Percentiles rank a stretch among this genome's conserved stretches.
phyloP scores from a whole-genome alignment of 495 filamentous ascomycete species.

The Patellaria atrata region DNA sequence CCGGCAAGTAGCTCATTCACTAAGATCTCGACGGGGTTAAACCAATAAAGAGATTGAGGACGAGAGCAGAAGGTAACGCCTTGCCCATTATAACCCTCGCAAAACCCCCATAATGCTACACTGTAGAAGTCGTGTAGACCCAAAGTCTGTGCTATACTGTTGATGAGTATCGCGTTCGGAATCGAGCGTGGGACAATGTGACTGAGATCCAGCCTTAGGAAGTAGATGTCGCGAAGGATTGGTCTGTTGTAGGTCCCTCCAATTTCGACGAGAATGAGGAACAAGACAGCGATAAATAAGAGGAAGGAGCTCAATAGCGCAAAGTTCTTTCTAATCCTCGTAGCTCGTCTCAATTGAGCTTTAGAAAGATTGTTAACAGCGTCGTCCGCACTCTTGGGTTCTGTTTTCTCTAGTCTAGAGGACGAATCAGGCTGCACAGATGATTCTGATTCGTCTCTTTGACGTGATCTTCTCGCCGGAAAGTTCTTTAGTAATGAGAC shows the following conservation, averaged over 20 bases:
- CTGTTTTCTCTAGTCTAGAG: too few relatives aligned
- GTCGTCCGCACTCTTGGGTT: too few relatives aligned
- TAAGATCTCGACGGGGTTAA: conserved; percentile 75
- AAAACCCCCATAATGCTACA: conserved; percentile 81
- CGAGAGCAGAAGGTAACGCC: conserved; percentile 63
- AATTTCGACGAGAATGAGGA: conserved; percentile 63
- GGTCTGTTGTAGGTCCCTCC: conserved; percentile 48
- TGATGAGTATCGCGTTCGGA: conserved; percentile 64
- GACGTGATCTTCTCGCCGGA: too few relatives aligned
- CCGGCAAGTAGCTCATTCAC: conserved; percentile 63
- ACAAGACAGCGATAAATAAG: conserved; percentile 59
- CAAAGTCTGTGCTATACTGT: conserved; percentile 74
- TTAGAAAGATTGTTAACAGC: conserved; percentile 15
- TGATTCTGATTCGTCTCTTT: too few relatives aligned
- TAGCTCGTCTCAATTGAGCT: conserved; percentile 36
- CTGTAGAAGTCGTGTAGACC: conserved; percentile 91
- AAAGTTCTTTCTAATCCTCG: conserved; percentile 38
- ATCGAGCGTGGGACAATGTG: conserved; percentile 65
- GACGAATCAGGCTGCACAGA: too few relatives aligned
- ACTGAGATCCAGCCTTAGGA: conserved; percentile 68
- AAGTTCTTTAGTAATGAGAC: too few relatives aligned
- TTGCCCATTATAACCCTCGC: conserved; percentile 60
- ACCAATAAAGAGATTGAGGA: conserved; percentile 63
- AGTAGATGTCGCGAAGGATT: conserved; percentile 57
- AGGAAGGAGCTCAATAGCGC: conserved; percentile 48